A percentile compares a stretch with the other conserved stretches of the same genome.
These are phyloP conservation scores for Rhizophora mangle DNA, from an alignment of 345 rosid species.

Conservation along the genomic window DNA sequence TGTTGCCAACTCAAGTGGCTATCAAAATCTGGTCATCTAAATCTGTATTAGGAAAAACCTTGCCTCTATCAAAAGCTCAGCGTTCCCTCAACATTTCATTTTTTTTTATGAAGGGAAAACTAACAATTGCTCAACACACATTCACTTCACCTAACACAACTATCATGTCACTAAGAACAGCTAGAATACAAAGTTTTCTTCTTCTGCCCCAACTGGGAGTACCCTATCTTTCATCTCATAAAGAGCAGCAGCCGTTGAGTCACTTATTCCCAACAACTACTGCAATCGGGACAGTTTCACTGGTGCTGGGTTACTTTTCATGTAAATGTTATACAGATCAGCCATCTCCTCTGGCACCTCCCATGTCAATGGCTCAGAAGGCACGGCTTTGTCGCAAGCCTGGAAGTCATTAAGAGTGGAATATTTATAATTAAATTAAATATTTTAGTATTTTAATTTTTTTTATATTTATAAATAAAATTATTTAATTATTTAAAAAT, in stretches of 20 bases:
- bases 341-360: slow-evolving; percentile 76
- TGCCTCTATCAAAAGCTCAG: no score
- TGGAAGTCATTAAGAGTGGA: slow-evolving; percentile 76
- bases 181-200: slow-evolving; percentile 67
- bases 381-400: slow-evolving; percentile 95
- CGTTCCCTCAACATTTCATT: not conserved
- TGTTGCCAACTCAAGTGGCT: not conserved
- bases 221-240: slow-evolving; percentile 51
- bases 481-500: no score
- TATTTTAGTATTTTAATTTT: no score
- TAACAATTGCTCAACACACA: not conserved
- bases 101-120: not conserved
- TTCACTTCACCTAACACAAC: not conserved
- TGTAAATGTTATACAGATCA: slow-evolving; percentile 63
- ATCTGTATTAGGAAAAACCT: not conserved
- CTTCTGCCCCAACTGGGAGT: slow-evolving; percentile 48
- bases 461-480: no score
- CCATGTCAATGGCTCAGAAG: slow-evolving; percentile 79
- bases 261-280: slow-evolving; percentile 70
- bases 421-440: slow-evolving; percentile 5
- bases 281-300: slow-evolving; percentile 81
- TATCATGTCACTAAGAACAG: not conserved
- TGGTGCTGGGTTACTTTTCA: slow-evolving; percentile 55
- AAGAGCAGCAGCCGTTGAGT: slow-evolving; percentile 60
- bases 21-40: slow-evolving; percentile 18